Evolutionary conservation across 495 filamentous ascomycete genomes (phyloP).

Genomic region (Aspergillus egyptiacus): DNA sequence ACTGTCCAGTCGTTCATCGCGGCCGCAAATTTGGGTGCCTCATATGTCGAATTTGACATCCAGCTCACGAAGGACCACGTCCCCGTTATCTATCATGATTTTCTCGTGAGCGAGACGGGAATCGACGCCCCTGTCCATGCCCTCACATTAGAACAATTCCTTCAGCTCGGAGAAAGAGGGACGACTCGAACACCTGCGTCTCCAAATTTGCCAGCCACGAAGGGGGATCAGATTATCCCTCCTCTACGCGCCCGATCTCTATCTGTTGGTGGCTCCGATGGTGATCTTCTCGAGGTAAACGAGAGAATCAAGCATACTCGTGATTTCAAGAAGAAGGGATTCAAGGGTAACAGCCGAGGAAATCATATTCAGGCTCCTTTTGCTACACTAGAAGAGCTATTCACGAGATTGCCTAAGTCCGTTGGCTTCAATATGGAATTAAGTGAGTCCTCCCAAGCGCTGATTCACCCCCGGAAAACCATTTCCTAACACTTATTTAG

Average conservation of each 20-base stretch:
- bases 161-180: slow-evolving; percentile 67
- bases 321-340: slow-evolving; percentile 88
- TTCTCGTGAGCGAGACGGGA: slow-evolving; percentile 95
- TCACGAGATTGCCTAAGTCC: slow-evolving; percentile 69
- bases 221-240: slow-evolving; percentile 12
- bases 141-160: slow-evolving; percentile 86
- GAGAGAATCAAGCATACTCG: slow-evolving; percentile 97
- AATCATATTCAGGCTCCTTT: slow-evolving; percentile 92
- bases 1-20: slow-evolving; percentile 92
- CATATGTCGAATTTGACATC: slow-evolving; percentile 92
- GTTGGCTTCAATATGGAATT: slow-evolving; percentile 98
- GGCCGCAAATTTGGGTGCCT: slow-evolving; percentile 86
- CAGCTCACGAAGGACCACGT: slow-evolving; percentile 98
- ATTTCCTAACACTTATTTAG: slow-evolving; percentile 33
- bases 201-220: slow-evolving; percentile 25
- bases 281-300: slow-evolving; percentile 55
- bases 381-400: slow-evolving; percentile 89
- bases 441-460: slow-evolving; percentile 46
- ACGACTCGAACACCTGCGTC: slow-evolving; percentile 41
- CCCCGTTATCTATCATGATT: slow-evolving; percentile 98
- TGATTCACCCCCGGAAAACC: slow-evolving; percentile 14
- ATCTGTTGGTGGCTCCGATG: slow-evolving; percentile 50
- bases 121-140: slow-evolving; percentile 97
- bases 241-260: slow-evolving; percentile 45
- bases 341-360: slow-evolving; percentile 91